Conservation (phyloP, 2,329 filamentous ascomycete species). For the Dothideomycetes sp. region DNA sequence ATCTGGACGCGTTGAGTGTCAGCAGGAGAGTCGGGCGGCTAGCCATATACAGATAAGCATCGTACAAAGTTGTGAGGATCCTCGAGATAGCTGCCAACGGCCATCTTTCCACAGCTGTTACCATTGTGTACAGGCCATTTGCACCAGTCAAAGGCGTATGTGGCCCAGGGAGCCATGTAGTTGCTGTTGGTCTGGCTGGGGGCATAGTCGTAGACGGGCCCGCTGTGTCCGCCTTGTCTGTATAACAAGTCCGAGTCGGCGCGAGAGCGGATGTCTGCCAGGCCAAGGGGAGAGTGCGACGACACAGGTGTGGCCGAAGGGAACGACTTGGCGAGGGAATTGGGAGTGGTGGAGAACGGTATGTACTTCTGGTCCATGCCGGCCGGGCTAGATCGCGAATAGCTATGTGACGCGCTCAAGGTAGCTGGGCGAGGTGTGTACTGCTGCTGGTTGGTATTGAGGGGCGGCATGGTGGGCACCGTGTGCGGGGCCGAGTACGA, state of each 20-base stretch:
- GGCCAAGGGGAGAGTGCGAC: conserved; percentile 79
- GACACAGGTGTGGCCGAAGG: conserved; percentile 48
- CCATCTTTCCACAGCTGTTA: conserved; percentile 78
- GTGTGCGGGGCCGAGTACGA: conserved; percentile 44
- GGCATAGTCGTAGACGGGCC: conserved; percentile 53
- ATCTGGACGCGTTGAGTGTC: conserved; percentile 49
- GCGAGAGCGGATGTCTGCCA: conserved; percentile 83
- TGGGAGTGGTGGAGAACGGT: conserved; percentile 50
- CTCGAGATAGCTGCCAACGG: conserved; percentile 90
- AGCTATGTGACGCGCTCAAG: conserved; percentile 59
- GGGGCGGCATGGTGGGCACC: conserved; percentile 46
- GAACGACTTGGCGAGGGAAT: conserved; percentile 24
- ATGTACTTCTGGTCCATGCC: conserved; percentile 54
- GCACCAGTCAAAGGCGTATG: conserved; percentile 98
- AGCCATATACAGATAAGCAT: conserved; percentile 14
- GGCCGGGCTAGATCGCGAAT: conserved; percentile 77
- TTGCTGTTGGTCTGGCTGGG: conserved; percentile 70
- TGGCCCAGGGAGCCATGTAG: conserved; percentile 86
- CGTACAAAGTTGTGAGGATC: conserved; percentile 95
- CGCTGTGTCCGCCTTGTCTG: conserved; percentile 53
- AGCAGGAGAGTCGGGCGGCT: not conserved
- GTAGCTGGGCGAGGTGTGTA: conserved; percentile 55
- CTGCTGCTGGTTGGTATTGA: conserved; percentile 46
- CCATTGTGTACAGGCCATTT: conserved; percentile 76
- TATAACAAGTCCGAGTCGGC: conserved; percentile 66